phyloP scores from a whole-genome alignment of 495 filamentous ascomycete species.

The Rusavskia elegans region DNA sequence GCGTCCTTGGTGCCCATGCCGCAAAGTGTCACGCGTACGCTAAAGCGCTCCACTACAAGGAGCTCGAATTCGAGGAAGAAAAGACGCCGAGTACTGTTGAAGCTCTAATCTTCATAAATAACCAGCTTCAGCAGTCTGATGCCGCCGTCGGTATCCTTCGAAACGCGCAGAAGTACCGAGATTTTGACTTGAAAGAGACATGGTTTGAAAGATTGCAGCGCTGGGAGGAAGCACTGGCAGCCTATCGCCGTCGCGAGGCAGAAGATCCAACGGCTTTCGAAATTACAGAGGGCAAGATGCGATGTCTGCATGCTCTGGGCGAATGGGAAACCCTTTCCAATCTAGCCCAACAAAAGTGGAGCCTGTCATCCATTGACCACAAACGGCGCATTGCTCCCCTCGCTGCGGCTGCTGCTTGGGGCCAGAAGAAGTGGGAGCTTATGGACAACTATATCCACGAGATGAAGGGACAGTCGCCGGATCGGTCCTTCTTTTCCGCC shows the following conservation, averaged over 20 bases:
- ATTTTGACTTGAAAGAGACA: slow-evolving; percentile 87
- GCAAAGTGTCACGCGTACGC: slow-evolving; percentile 93
- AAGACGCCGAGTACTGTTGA: slow-evolving; percentile 93
- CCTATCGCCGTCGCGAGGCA: slow-evolving; percentile 65
- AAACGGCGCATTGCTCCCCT: slow-evolving; percentile 79
- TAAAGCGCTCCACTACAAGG: slow-evolving; percentile 97
- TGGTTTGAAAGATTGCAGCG: slow-evolving; percentile 98
- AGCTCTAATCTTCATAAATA: slow-evolving; percentile 95
- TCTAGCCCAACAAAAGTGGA: slow-evolving; percentile 85
- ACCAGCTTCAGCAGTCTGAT: slow-evolving; percentile 92
- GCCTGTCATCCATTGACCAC: slow-evolving; percentile 66
- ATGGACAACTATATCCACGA: slow-evolving; percentile 94
- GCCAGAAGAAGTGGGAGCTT: slow-evolving; percentile 84
- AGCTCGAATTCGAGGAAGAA: slow-evolving; percentile 93
- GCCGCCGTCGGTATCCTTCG: slow-evolving; percentile 93
- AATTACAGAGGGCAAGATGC: slow-evolving; percentile 98
- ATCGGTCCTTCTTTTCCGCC: slow-evolving; percentile 92
- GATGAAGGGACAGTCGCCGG: slow-evolving; percentile 84
- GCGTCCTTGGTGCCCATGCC: slow-evolving; percentile 79
- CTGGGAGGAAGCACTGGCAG: slow-evolving; percentile 93
- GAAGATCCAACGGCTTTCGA: slow-evolving; percentile 67
- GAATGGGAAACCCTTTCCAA: slow-evolving; percentile 89
- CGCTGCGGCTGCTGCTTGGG: slow-evolving; percentile 95
- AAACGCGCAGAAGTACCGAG: slow-evolving; percentile 84
- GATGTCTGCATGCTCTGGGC: slow-evolving; percentile 88